Base-by-base conservation (phyloP, 192 early-diverging fungal species). In the Backusella circina region DNA sequence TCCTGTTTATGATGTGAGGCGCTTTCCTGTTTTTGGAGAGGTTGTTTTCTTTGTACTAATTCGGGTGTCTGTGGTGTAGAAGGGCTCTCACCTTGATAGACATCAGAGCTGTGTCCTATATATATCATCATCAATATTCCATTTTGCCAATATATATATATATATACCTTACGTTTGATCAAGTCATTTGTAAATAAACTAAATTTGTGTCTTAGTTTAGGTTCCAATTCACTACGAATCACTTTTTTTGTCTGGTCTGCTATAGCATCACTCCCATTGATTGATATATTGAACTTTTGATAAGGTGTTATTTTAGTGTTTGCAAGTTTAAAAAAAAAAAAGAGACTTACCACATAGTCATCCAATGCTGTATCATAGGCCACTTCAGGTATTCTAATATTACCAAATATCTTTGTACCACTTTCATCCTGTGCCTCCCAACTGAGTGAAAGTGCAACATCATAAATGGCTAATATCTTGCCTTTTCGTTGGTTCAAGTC, bases 401-500 rank as follows among this genome's bases (percentile, higher is more conserved):
- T 91, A 5, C 97, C 97, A 32, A 84, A 78, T n/a, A 86, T 89
- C 37, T 82, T 81, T 12, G 80, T 88, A 16, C 89, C 94, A 71
- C 88, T 67, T 67, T 15, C 18, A 32, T 33, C 65, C 9, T 39
- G 86, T 84, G 86, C 90, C 33, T 81, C 77, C 93, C 95, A 99
- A 15, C 84, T 81, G 21, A 96, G 61, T 33, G 89, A 90, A 76
- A 99, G 79, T 21, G 84, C 86, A 10, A 99, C 83, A 71, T 99
- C 97, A 82, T 88, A 97, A 75, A 99, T 95, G 38, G 95, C 91
- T 57, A 99, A 94, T 38, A 99, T 81, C 78, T 94, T 94, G 18
- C 96, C 96, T 83, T 99, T 99, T 73, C 97, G 90, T 84, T 96
- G 93, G 84, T 95, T 97, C 75, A 99, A 84, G 65, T 97, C 94